Evolutionary conservation across 345 rosid genomes (phyloP), one percentile per base, ranked within the genome.

Genomic region (Anastatica hierochuntica): DNA sequence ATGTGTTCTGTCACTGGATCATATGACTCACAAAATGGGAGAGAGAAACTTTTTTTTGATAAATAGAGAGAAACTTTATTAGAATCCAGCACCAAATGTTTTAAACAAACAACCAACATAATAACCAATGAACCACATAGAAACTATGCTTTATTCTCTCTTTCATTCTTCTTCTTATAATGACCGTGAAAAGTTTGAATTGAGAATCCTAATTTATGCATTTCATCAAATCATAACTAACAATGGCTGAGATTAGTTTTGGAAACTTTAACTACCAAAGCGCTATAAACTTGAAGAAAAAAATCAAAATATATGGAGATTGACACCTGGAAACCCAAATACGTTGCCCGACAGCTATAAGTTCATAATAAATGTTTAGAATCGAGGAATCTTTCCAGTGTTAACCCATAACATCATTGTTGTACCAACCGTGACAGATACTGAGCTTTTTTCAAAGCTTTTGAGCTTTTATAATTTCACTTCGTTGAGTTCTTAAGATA

Each of bases 261-360:
- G n/a, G n/a, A n/a, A n/a, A n/a, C n/a, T 31, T 36, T 49, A 18
- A 63, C 12, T 23, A 20, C 56, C 38, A 37, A 63, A 54, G n/a
- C n/a, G n/a, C n/a, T n/a, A n/a, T n/a, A 58, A 47, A 38, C 48
- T n/a, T n/a, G n/a, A 19, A 57, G 19, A 62, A 64, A n/a, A n/a
- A n/a, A n/a, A n/a, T n/a, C n/a, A n/a, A n/a, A n/a, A n/a, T n/a
- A n/a, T n/a, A n/a, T n/a, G n/a, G n/a, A n/a, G n/a, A n/a, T n/a
- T n/a, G n/a, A n/a, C n/a, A 89, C 98, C 98, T 84, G 95, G 84
- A 90, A 56, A 87, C 66, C 96, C 96, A 90, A 64, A 90, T 81
- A 36, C 84, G 88, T 20, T 87, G 83, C 34, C 96, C 89, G 7
- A 74, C 69, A 24, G 54, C 75, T 41, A 87, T 80, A 68, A 90